Evolutionary conservation across 2,329 filamentous ascomycete genomes (phyloP).

Genomic region (Beauveria pseudobassiana): DNA sequence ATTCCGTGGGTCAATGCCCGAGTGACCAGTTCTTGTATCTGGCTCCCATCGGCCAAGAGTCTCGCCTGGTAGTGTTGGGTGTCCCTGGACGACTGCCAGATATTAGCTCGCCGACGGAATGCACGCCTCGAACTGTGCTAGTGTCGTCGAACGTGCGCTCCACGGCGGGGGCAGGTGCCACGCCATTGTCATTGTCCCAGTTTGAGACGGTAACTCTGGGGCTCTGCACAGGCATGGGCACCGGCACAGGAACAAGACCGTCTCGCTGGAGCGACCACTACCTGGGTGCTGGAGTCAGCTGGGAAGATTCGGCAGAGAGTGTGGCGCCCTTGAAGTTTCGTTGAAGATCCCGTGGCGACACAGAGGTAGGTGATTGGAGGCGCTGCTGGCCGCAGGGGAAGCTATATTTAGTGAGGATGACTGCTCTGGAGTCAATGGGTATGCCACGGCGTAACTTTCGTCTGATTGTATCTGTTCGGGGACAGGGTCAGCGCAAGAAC

Average conservation of each 20-base stretch:
- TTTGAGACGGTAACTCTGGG: slow-evolving; percentile 50
- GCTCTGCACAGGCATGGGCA: slow-evolving; percentile 40
- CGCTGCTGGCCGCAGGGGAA: slow-evolving; percentile 27
- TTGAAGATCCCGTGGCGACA: slow-evolving; percentile 36
- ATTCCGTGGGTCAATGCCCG: slow-evolving; percentile 40
- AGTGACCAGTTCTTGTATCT: slow-evolving; percentile 30
- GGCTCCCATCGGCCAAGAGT: slow-evolving; percentile 36
- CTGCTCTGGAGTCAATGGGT: slow-evolving; percentile 45
- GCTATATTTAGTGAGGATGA: slow-evolving; percentile 41
- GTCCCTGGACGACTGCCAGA: slow-evolving; percentile 18
- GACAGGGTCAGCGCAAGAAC: slow-evolving; percentile 11
- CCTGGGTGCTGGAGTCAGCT: slow-evolving; percentile 43
- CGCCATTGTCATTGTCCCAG: slow-evolving; percentile 39
- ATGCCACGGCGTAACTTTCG: slow-evolving; percentile 20
- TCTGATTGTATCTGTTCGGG: slow-evolving; percentile 16
- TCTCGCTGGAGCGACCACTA: slow-evolving; percentile 44
- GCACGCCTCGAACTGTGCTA: slow-evolving; percentile 26
- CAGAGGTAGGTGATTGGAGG: slow-evolving; percentile 25
- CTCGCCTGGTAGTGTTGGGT: slow-evolving; percentile 24
- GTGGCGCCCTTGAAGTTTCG: slow-evolving; percentile 30
- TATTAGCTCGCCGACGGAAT: slow-evolving; percentile 34
- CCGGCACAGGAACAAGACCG: slow-evolving; percentile 29
- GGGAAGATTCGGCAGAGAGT: slow-evolving; percentile 22
- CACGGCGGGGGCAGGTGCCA: slow-evolving; percentile 27
- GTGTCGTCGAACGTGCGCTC: slow-evolving; percentile 34